Base-by-base conservation (phyloP, 2,329 filamentous ascomycete genomes). In the Microsporum ferrugineum region DNA sequence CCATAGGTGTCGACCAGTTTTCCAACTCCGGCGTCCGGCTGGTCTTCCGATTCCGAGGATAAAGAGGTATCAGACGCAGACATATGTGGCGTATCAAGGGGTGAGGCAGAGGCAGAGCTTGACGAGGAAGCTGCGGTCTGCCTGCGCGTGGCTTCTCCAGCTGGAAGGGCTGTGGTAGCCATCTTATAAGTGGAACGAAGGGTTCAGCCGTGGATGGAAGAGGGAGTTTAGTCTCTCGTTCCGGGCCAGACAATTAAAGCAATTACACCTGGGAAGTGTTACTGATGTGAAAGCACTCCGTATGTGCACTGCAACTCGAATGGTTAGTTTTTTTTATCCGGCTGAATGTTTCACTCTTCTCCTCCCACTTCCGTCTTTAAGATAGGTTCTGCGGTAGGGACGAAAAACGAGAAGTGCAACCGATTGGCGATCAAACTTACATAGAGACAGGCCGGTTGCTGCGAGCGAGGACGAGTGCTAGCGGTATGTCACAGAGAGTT, bases 1-100 rank as follows among this genome's bases (percentile, higher is more conserved):
- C 94, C 94, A 74, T 95, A 94, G 10, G 90, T 92, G 78, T 99
- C 91, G 66, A 94, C 71, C 67, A 99, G 83, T 73, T 86, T 85
- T 67, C 73, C 65, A 66, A 63, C 59, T 36, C 56, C 71, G 67
- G 81, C 79, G 10, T 59, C 57, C 61, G 81, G 83, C 51, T 83
- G 79, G 61, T 84, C 82, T 8, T 88, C 91, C 61, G 84, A 86
- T 73, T 97, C 81, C 31, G 94, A 97, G 8, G 92, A 96, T 64
- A 97, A 83, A 2, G 94, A 97, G 2, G 92, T 96, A 43, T 88
- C 89, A 5, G 94, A 97, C 55, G 82, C 80, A 31, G 91, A 87
- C 47, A 79, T 79, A 58, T 77, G 78, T 56, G 84, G 84, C 63
- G 83, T 84, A 66, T 84, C 82, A 64, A 77, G 72, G 39, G 83